Conservation (phyloP, 1,284 basidiomycete genomes). For the Ustilago curta region DNA sequence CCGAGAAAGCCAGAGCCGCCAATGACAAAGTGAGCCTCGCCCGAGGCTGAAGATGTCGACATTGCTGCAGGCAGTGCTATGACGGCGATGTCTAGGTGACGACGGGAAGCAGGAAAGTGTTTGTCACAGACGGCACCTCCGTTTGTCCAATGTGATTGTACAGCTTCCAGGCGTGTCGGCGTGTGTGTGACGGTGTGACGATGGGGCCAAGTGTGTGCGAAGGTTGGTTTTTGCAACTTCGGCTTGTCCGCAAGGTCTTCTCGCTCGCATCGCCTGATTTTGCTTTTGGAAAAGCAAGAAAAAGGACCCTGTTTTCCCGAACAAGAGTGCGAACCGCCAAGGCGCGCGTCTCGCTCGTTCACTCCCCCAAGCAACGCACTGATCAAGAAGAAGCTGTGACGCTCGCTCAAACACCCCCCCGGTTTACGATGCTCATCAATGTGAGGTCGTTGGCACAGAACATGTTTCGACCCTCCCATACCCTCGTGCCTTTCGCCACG, state of each 20-base stretch:
- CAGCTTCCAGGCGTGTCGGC: background rate
- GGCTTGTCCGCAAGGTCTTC: conserved; percentile 29
- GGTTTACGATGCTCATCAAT: background rate
- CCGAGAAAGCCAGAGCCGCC: conserved; percentile 68
- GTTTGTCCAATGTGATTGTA: background rate
- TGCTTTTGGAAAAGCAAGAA: background rate
- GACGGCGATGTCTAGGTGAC: background rate
- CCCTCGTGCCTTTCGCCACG: conserved; percentile 16
- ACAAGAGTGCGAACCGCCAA: conserved; percentile 4
- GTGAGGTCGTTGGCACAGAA: conserved; percentile 8
- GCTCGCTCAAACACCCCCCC: background rate
- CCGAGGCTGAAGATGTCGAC: conserved; percentile 60
- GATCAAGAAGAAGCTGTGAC: background rate
- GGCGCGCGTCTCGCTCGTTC: conserved; percentile 7
- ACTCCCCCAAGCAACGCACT: background rate
- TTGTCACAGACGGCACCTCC: background rate
- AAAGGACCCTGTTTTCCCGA: background rate
- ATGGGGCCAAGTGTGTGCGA: background rate
- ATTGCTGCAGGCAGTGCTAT: conserved; percentile 33
- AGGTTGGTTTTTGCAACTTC: conserved; percentile 3
- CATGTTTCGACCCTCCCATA: background rate
- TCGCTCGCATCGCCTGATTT: conserved; percentile 18
- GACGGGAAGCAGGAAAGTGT: background rate
- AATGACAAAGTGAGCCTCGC: conserved; percentile 67
- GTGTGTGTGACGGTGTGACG: too few relatives aligned